Conservation (phyloP, 768 basidiomycete species). For the Mycena haematopus region DNA sequence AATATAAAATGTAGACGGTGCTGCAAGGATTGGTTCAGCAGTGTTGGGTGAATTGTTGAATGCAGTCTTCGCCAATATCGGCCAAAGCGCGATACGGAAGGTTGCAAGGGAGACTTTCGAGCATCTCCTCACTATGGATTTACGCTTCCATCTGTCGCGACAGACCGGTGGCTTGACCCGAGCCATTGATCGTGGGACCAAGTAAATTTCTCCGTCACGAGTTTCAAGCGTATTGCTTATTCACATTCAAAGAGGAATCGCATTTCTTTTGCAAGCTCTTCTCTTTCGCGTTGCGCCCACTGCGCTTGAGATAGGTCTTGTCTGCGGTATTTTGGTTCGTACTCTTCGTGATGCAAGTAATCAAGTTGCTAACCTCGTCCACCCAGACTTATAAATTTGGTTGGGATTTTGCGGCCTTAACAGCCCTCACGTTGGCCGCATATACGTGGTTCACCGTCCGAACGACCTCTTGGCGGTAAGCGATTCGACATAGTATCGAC, state of each 20-base stretch:
- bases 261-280: conserved; percentile 91
- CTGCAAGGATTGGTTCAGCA: conserved; percentile 87
- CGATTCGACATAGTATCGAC: conserved; percentile 1
- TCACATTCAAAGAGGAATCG: conserved; percentile 75
- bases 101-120: conserved; percentile 96
- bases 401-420: conserved; percentile 95
- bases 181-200: conserved; percentile 97
- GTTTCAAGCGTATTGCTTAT: neutral
- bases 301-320: conserved; percentile 93
- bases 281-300: conserved; percentile 96
- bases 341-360: neutral
- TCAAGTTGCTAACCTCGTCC: conserved; percentile 2
- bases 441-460: conserved; percentile 98
- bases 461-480: conserved; percentile 94
- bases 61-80: conserved; percentile 94
- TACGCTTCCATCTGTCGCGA: conserved; percentile 89
- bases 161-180: conserved; percentile 96
- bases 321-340: conserved; percentile 93
- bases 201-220: conserved; percentile 55
- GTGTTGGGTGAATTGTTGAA: conserved; percentile 93
- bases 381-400: conserved; percentile 97
- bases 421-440: conserved; percentile 79
- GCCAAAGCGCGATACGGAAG: conserved; percentile 91
- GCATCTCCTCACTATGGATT: conserved; percentile 88
- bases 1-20: conserved; percentile 68